phyloP scores from a whole-genome alignment of 352 stramenopile genomes.

The Phytophthora europaea region DNA sequence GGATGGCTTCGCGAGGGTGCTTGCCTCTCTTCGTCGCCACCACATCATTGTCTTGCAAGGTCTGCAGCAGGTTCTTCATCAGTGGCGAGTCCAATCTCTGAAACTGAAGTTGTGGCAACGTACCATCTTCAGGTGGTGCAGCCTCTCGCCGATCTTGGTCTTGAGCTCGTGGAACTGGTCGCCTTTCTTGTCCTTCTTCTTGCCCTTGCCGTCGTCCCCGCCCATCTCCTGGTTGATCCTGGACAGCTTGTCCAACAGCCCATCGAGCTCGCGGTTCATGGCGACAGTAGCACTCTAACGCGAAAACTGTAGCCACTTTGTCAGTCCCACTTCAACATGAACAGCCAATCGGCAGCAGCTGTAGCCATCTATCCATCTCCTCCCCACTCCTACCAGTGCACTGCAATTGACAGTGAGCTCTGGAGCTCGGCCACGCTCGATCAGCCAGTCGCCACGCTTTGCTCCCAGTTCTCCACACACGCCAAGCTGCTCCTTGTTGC shows the following conservation, averaged over 20 bases:
- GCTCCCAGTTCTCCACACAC: not conserved
- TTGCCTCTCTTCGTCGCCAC: constrained; percentile 71
- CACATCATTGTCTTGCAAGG: constrained; percentile 76
- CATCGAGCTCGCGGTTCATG: constrained; percentile 86
- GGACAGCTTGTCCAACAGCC: constrained; percentile 74
- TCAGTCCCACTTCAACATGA: constrained; percentile 42
- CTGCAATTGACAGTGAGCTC: not conserved
- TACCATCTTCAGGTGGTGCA: constrained; percentile 85
- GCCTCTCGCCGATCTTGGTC: constrained; percentile 77
- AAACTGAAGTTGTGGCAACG: constrained; percentile 2
- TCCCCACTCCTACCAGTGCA: constrained; percentile 16
- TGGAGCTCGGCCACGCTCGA: not conserved
- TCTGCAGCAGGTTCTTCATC: constrained; percentile 38
- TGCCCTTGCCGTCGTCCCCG: constrained; percentile 74
- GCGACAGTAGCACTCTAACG: constrained; percentile 8
- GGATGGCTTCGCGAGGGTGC: constrained; percentile 83
- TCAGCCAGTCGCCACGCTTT: not conserved
- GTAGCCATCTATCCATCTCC: constrained; percentile 26
- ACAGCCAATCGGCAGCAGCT: constrained; percentile 27
- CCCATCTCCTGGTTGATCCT: constrained; percentile 88
- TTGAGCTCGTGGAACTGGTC: constrained; percentile 89
- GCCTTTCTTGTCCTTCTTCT: constrained; percentile 69
- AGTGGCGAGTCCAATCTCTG: not conserved
- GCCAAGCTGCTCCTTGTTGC: constrained; percentile 19
- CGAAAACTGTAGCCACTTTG: constrained; percentile 36